Conservation (phyloP, 73 alveolate genomes). For the Paramecium octaurelia region DNA sequence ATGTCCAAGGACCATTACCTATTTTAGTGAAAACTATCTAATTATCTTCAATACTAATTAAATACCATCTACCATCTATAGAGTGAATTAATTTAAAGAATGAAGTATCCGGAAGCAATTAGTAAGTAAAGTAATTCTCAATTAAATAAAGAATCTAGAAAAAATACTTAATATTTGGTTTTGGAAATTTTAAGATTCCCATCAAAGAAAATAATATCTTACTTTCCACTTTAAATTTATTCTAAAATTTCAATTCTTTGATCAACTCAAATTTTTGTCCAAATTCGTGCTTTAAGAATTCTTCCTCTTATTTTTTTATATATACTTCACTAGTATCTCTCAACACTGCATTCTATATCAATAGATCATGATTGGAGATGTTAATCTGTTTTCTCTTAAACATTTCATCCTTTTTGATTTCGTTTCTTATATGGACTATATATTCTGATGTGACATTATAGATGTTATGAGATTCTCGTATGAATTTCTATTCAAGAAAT, state of each 20-base stretch:
- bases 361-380: background rate
- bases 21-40: conserved; percentile 5
- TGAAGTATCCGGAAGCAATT: conserved; percentile 12
- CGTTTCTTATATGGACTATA: conserved; percentile 7
- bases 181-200: conserved; percentile 44
- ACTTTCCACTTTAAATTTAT: conserved; percentile 33
- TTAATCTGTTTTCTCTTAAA: background rate
- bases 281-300: background rate
- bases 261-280: conserved; percentile 10
- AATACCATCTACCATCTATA: background rate
- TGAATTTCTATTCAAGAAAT: background rate
- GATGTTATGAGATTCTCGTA: background rate
- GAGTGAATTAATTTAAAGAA: background rate
- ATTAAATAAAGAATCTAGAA: conserved; percentile 5
- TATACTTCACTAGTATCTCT: background rate
- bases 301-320: background rate
- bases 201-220: conserved; percentile 22
- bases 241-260: conserved; percentile 34
- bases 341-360: conserved; percentile 39
- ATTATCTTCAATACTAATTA: background rate
- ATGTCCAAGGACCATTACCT: conserved; percentile 34
- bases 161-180: conserved; percentile 17
- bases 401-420: conserved; percentile 29
- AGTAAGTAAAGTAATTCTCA: conserved; percentile 13
- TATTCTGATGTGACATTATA: conserved; percentile 1